Conservation (phyloP, 768 basidiomycete species). For the Russula earlei region DNA sequence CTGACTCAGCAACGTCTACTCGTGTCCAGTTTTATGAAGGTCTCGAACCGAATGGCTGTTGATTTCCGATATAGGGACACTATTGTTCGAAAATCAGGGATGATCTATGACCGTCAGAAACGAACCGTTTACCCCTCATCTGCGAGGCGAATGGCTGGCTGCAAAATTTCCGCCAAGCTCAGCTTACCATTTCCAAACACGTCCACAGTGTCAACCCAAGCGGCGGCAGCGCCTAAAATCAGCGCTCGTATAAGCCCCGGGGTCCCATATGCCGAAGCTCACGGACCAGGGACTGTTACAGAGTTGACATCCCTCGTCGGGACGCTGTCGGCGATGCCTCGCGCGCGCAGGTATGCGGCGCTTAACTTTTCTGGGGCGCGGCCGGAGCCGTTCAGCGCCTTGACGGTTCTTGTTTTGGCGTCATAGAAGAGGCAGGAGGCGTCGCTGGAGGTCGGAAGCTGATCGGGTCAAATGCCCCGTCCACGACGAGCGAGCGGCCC, state of each 20-base stretch:
- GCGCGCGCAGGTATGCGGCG: constrained; percentile 58
- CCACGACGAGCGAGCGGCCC: too few species aligned
- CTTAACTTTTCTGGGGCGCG: constrained; percentile 72
- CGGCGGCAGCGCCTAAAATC: constrained; percentile 76
- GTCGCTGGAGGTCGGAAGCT: constrained; percentile 38
- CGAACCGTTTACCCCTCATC: constrained; percentile 61
- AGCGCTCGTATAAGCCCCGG: neutral
- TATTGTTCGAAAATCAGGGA: constrained; percentile 24
- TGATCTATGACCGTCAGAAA: neutral
- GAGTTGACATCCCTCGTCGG: constrained; percentile 76
- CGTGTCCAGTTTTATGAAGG: constrained; percentile 1
- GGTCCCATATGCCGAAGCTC: neutral
- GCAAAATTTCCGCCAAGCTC: constrained; percentile 60
- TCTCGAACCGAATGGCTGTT: constrained; percentile 47
- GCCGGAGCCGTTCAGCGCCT: constrained; percentile 90
- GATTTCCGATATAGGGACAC: constrained; percentile 83
- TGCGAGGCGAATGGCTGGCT: constrained; percentile 84
- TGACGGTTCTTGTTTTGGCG: constrained; percentile 69
- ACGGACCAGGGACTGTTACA: constrained; percentile 77
- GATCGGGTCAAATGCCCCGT: too few species aligned
- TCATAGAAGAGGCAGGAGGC: constrained; percentile 93
- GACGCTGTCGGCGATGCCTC: constrained; percentile 66
- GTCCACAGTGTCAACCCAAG: constrained; percentile 87
- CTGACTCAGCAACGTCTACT: constrained; percentile 2
- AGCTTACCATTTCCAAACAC: constrained; percentile 71